Evolutionary conservation across 345 rosid species (phyloP).

Genomic region (Arabis hirsuta): DNA sequence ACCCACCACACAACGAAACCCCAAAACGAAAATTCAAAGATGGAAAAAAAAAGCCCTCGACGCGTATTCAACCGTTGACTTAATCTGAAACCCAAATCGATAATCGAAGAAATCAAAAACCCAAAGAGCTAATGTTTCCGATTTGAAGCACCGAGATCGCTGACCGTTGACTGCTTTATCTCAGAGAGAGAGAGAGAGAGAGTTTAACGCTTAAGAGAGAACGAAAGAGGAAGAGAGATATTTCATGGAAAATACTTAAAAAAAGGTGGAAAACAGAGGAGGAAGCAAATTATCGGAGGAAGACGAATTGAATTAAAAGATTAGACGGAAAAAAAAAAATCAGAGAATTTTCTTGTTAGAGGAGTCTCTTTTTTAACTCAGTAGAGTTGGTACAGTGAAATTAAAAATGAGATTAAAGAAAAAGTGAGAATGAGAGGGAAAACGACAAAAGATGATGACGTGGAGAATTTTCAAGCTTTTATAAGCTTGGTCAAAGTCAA

Average conservation of each 20-base stretch:
- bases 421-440: constrained; percentile 8
- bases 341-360: constrained; percentile 5
- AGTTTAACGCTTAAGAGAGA: neutral
- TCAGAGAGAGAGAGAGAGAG: neutral
- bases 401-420: constrained; percentile 22
- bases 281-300: constrained; percentile 23
- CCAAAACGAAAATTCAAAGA: neutral
- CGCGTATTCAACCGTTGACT: constrained; percentile 49
- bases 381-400: constrained; percentile 39
- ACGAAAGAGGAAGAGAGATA: constrained; percentile 33
- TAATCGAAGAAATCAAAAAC: neutral
- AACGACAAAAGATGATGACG: constrained; percentile 43
- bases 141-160: constrained; percentile 32
- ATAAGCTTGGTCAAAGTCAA: constrained; percentile 43
- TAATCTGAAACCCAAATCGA: constrained; percentile 26
- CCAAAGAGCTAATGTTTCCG: constrained; percentile 3
- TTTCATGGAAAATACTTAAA: constrained; percentile 6
- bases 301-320: constrained; percentile 13
- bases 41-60: constrained; percentile 8
- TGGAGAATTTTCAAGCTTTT: constrained; percentile 30
- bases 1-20: constrained; percentile 23
- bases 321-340: neutral
- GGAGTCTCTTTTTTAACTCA: constrained; percentile 2
- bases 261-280: constrained; percentile 24
- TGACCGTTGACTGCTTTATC: constrained; percentile 37